A percentile compares a stretch with the other conserved stretches of the same genome.
Conservation (phyloP, 371 early-diverging fungal genomes). For the Mucor lusitanicus region DNA sequence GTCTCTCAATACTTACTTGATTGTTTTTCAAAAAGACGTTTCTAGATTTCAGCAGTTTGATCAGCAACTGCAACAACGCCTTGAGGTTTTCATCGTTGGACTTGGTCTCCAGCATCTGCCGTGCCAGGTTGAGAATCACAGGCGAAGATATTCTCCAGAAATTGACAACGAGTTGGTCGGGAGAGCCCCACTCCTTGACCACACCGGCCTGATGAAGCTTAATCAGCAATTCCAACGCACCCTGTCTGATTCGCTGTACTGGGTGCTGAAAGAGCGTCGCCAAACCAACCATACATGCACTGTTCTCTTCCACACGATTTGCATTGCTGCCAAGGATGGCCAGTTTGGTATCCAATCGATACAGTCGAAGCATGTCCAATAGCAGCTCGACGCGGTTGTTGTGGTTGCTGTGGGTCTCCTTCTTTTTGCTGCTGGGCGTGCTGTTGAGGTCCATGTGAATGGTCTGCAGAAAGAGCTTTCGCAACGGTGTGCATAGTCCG, state of each 20-base stretch:
- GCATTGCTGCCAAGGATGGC: slow-evolving; percentile 57
- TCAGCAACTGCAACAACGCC: slow-evolving; percentile 57
- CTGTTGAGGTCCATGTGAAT: slow-evolving; percentile 32
- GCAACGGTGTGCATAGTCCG: slow-evolving; percentile 62
- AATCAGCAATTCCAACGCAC: slow-evolving; percentile 69
- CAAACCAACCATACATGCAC: slow-evolving; percentile 62
- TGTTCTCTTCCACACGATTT: slow-evolving; percentile 60
- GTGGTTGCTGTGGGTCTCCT: slow-evolving; percentile 12
- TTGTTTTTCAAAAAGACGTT: slow-evolving; percentile 64
- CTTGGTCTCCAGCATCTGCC: slow-evolving; percentile 52
- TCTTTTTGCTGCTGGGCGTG: slow-evolving; percentile 11
- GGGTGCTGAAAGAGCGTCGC: slow-evolving; percentile 64
- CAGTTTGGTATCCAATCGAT: slow-evolving; percentile 64
- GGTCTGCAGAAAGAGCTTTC: slow-evolving; percentile 66
- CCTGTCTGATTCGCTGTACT: slow-evolving; percentile 58
- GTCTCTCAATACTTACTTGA: slow-evolving; percentile 27
- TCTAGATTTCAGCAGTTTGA: slow-evolving; percentile 61
- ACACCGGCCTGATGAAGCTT: slow-evolving; percentile 54
- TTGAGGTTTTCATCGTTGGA: slow-evolving; percentile 59
- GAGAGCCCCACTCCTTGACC: slow-evolving; percentile 64
- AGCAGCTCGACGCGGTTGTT: slow-evolving; percentile 64
- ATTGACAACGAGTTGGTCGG: slow-evolving; percentile 35
- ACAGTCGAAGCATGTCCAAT: slow-evolving; percentile 67
- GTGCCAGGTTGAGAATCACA: slow-evolving; percentile 45
- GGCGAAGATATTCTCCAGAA: slow-evolving; percentile 69